Evolutionary conservation across 1,284 basidiomycete species (phyloP), one percentile per base, ranked within the genome.

Genomic region (Fomitopsis palustris): DNA sequence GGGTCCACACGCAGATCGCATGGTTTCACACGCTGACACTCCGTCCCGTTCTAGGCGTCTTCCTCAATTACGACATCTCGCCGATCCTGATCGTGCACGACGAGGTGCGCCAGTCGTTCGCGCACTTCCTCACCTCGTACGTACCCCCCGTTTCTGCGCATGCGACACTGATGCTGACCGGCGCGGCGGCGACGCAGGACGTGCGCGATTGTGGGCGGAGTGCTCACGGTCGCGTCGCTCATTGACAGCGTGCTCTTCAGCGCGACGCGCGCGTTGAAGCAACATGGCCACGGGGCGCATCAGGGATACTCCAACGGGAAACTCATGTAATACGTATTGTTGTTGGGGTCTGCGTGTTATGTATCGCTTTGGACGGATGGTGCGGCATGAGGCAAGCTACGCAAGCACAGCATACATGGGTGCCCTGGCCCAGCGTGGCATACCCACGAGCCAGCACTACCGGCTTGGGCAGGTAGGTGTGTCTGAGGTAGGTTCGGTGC

Each of bases 11-110:
- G 49, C 23, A 27, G 14, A 39, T 19, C 25, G 43, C 43, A 23
- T 21, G 52, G 27, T 7, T 47, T 8, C 8, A 16, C 12, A 21
- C 17, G n/a, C 27, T 58, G 25, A 25, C 38, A 38, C 39, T 14
- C 17, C 52, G 10, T 27, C 31, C 57, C 23, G 4, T 8, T 43
- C 39, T 45, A 83, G 88, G 92, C 45, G 88, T 90, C 19, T 97
- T 95, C 79, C 91, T 97, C 85, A 98, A 96, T 78, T 96, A 91
- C 73, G 97, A 99, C 72, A 98, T 99, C 70, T 96, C 94, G n/a
- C 96, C 95, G 2, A 93, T 98, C 70, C 87, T 93, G 57, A 90
- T 98, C 52, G 88, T 95, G 23, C 94, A 97, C 70, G 83, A 84
- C n/a, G 95, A 97, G 72, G 89, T 84, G 41, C 84, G 95, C 59